Percentiles rank a stretch among this genome's conserved stretches.
Conservation (phyloP, 2,329 filamentous ascomycete genomes). For the Penicillium sp. region DNA sequence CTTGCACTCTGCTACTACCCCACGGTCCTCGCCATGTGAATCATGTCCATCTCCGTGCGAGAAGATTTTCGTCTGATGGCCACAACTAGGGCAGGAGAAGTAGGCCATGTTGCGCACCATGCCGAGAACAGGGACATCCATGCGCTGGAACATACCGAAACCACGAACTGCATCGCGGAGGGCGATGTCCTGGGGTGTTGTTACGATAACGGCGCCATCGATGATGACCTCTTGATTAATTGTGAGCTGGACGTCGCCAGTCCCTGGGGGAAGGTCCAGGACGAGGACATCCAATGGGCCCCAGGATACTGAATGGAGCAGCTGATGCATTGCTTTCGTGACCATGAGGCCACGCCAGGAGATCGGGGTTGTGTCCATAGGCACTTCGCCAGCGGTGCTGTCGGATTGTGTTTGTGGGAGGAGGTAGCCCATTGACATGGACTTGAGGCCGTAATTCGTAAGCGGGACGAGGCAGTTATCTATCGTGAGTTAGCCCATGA, state of each 20-base stretch:
- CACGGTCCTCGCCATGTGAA: conserved; percentile 51
- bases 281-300: conserved; percentile 84
- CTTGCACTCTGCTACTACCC: conserved; percentile 68
- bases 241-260: conserved; percentile 94
- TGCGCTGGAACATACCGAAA: conserved; percentile 88
- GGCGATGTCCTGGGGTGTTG: conserved; percentile 90
- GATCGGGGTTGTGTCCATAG: conserved; percentile 66
- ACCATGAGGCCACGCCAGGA: conserved; percentile 98
- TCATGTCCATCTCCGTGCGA: conserved; percentile 47
- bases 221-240: conserved; percentile 93
- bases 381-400: conserved; percentile 30
- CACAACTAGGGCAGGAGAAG: conserved; percentile 78
- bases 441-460: conserved; percentile 92
- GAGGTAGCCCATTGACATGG: conserved; percentile 98
- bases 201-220: conserved; percentile 81
- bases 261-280: conserved; percentile 89
- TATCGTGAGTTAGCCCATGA: conserved; percentile 13
- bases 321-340: conserved; percentile 93
- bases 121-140: conserved; percentile 75
- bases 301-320: conserved; percentile 95
- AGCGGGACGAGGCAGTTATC: conserved; percentile 72
- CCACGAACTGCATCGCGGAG: conserved; percentile 90
- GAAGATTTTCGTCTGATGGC: conserved; percentile 74
- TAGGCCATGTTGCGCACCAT: conserved; percentile 91
- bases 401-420: conserved; percentile 50